Conservation (phyloP, 805 yeast species). For the Lipomyces orientalis region DNA sequence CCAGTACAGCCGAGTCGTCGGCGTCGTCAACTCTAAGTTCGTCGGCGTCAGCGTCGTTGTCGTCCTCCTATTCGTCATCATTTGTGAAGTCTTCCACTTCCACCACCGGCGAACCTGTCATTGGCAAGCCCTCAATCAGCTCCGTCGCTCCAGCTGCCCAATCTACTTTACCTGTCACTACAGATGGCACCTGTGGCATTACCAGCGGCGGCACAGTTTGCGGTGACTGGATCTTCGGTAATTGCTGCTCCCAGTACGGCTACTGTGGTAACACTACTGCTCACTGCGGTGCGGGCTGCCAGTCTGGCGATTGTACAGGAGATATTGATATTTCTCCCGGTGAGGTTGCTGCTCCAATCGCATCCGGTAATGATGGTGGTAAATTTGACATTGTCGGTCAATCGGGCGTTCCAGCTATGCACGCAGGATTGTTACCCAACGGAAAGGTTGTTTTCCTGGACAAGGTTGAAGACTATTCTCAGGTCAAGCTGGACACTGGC, state of each 20-base stretch:
- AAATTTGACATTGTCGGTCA: slow-evolving; percentile 30
- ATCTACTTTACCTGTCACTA: slow-evolving; percentile 25
- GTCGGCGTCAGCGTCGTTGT: slow-evolving; percentile 1
- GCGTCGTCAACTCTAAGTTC: slow-evolving; percentile 2
- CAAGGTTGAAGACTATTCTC: slow-evolving; percentile 35
- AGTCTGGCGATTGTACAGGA: slow-evolving; percentile 28
- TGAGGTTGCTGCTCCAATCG: slow-evolving; percentile 21
- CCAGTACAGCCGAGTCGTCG: neutral
- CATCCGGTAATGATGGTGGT: slow-evolving; percentile 31
- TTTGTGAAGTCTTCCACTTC: neutral
- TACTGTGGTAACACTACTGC: slow-evolving; percentile 33
- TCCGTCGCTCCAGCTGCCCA: slow-evolving; percentile 15
- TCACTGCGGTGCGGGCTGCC: slow-evolving; percentile 35
- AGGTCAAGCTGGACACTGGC: slow-evolving; percentile 23
- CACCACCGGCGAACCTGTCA: slow-evolving; percentile 23
- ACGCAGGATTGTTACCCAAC: slow-evolving; percentile 32
- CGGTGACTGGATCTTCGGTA: slow-evolving; percentile 32
- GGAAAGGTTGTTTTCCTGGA: slow-evolving; percentile 35
- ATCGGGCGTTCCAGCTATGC: slow-evolving; percentile 36
- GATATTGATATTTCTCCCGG: slow-evolving; percentile 17
- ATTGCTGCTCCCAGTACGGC: slow-evolving; percentile 35
- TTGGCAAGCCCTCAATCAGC: slow-evolving; percentile 20
- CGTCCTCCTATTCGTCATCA: slow-evolving; percentile 3
- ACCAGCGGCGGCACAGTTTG: slow-evolving; percentile 23
- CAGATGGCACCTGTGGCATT: slow-evolving; percentile 36